Evolutionary conservation across 208 protist species (phyloP).

Genomic region (Crithidia mellificae): DNA sequence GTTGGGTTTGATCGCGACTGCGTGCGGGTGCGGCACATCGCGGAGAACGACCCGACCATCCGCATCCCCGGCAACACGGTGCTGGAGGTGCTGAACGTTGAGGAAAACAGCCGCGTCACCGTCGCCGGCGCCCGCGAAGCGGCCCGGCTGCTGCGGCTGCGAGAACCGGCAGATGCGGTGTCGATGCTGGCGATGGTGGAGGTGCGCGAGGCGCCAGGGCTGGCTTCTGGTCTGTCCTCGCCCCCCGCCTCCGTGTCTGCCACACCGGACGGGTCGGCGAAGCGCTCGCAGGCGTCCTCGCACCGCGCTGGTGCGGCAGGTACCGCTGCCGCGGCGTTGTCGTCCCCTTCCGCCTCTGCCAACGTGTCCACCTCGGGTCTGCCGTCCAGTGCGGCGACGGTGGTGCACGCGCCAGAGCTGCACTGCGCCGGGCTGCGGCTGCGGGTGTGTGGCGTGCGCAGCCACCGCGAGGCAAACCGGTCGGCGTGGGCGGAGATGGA

Average conservation of each 20-base stretch:
- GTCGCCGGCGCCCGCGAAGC: constrained; percentile 62
- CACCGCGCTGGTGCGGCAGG: constrained; percentile 2
- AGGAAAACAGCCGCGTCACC: constrained; percentile 69
- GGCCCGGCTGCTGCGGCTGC: constrained; percentile 61
- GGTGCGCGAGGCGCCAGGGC: constrained; percentile 15
- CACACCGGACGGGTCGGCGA: not conserved
- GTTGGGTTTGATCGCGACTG: constrained; percentile 77
- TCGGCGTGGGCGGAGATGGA: constrained; percentile 40
- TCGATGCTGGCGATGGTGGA: constrained; percentile 60
- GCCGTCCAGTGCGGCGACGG: constrained; percentile 4
- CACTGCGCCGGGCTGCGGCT: constrained; percentile 72
- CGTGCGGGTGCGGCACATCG: constrained; percentile 52
- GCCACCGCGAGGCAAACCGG: constrained; percentile 30
- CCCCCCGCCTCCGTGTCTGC: constrained; percentile 1
- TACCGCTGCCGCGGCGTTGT: too few species aligned
- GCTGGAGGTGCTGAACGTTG: constrained; percentile 80
- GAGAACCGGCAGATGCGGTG: constrained; percentile 57
- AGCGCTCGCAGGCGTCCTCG: constrained; percentile 7
- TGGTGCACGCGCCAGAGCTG: constrained; percentile 58
- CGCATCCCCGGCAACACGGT: constrained; percentile 86
- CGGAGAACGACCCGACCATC: constrained; percentile 43
- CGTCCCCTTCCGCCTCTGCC: not conserved
- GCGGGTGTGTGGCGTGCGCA: constrained; percentile 48
- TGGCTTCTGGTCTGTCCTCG: constrained; percentile 5
- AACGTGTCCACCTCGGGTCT: constrained; percentile 9